These are phyloP conservation scores for Kregervanrija delftensis DNA, from an alignment of 805 yeast species.

Conservation along the genomic window DNA sequence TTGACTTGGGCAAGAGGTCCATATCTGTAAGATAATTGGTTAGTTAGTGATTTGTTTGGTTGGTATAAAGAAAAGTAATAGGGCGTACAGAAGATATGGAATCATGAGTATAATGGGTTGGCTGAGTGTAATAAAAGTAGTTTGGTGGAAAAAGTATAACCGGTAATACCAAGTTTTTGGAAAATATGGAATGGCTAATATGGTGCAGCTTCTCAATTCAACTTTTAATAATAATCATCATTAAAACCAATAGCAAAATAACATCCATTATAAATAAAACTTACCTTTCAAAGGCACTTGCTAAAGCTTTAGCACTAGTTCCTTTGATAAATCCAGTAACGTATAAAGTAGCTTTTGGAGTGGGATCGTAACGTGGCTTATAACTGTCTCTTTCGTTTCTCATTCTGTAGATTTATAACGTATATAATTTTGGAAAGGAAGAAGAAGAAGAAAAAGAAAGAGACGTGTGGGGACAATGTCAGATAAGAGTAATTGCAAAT, in stretches of 20 bases:
- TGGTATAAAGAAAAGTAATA: no score
- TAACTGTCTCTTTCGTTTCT: not conserved
- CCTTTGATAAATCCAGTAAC: constrained; percentile 41
- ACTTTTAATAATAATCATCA: no score
- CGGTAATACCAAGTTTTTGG: not conserved
- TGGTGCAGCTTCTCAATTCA: no score
- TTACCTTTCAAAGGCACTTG: constrained; percentile 55
- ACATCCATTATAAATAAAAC: constrained; percentile 21
- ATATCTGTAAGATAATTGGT: constrained; percentile 28
- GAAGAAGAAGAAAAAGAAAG: not conserved
- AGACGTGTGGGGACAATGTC: no score
- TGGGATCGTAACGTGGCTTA: constrained; percentile 1
- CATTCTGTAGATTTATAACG: not conserved
- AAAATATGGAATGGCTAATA: no score
- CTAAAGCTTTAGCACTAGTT: constrained; percentile 49
- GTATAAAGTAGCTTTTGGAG: constrained; percentile 20
- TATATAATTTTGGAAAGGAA: not conserved
- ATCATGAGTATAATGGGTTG: no score
- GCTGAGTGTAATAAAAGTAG: no score
- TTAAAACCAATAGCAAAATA: no score
- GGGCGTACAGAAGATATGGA: no score
- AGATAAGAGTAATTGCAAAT: no score
- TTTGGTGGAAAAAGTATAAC: not conserved
- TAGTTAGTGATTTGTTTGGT: no score
- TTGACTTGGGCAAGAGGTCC: constrained; percentile 55